Evolutionary conservation across 306 rosid genomes (phyloP).

Genomic region (Inga leiocalycina): DNA sequence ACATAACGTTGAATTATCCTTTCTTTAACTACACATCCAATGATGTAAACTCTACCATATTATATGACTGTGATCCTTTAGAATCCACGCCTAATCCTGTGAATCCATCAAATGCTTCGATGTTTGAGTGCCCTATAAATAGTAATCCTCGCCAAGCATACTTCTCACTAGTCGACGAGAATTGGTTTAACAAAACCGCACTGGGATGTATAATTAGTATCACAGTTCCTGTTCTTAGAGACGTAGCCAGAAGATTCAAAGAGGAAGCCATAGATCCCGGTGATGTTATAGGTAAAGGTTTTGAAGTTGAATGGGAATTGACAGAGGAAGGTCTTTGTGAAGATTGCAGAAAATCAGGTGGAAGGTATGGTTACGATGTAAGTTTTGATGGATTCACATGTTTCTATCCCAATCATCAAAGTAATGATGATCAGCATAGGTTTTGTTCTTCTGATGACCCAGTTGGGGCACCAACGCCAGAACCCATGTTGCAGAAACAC

Average conservation of each 20-base stretch:
- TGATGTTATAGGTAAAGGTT: slow-evolving; percentile 36
- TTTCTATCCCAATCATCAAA: slow-evolving; percentile 35
- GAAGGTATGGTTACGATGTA: slow-evolving; percentile 42
- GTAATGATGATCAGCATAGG: not conserved
- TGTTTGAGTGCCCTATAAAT: slow-evolving; percentile 6
- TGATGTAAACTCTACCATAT: slow-evolving; percentile 25
- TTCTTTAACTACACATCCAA: slow-evolving; percentile 35
- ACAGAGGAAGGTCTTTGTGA: not conserved
- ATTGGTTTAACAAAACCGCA: not conserved
- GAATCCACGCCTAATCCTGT: not conserved
- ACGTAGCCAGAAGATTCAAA: not conserved
- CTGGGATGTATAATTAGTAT: slow-evolving; percentile 30
- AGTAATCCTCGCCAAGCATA: not conserved
- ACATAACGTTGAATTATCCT: slow-evolving; percentile 23
- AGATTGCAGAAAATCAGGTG: slow-evolving; percentile 31
- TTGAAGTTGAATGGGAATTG: slow-evolving; percentile 43
- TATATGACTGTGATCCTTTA: slow-evolving; percentile 30
- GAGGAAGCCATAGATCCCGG: not conserved
- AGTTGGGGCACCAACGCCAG: not conserved
- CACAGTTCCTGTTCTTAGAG: slow-evolving; percentile 7
- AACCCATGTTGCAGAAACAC: not conserved
- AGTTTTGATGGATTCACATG: slow-evolving; percentile 25
- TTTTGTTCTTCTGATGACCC: not conserved
- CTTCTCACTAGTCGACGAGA: not conserved
- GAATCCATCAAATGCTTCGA: not conserved